Evolutionary conservation across 192 early-diverging fungal species (phyloP).

Genomic region (Coemansia sp.): DNA sequence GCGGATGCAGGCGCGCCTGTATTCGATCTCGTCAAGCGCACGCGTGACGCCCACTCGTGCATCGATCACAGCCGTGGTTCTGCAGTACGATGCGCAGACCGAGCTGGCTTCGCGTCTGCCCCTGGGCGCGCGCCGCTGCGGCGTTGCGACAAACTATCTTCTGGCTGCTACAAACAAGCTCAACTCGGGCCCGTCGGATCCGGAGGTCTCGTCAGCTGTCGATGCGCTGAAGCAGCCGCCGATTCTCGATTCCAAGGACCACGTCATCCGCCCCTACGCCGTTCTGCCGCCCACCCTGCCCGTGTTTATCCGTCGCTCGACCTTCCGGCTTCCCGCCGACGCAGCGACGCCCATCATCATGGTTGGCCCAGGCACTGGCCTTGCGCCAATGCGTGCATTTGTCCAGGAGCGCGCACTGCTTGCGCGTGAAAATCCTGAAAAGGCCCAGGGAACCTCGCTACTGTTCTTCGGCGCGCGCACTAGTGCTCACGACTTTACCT

Average conservation of each 20-base stretch:
- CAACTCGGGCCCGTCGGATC: constrained; percentile 1
- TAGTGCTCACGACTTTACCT: constrained; percentile 83
- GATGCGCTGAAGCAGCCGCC: constrained; percentile 27
- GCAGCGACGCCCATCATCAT: constrained; percentile 81
- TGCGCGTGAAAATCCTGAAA: constrained; percentile 54
- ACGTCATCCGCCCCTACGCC: constrained; percentile 28
- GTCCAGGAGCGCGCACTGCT: constrained; percentile 78
- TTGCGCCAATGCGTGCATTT: constrained; percentile 98
- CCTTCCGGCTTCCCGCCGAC: constrained; percentile 89
- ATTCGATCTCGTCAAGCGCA: constrained; percentile 94
- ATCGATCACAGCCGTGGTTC: constrained; percentile 83
- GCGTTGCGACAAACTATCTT: constrained; percentile 88
- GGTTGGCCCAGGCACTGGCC: constrained; percentile 99
- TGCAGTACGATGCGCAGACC: constrained; percentile 62
- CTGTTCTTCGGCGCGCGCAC: constrained; percentile 95
- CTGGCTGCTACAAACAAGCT: constrained; percentile 51
- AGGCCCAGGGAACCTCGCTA: constrained; percentile 70
- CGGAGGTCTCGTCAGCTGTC: not conserved
- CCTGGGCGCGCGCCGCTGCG: constrained; percentile 60
- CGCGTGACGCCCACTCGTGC: constrained; percentile 72
- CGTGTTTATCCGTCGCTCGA: constrained; percentile 83
- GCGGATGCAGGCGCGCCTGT: constrained; percentile 85
- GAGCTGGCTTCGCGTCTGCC: constrained; percentile 13
- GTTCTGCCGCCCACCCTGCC: constrained; percentile 52
- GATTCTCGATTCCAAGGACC: constrained; percentile 15